Conservation (phyloP, 2,329 filamentous ascomycete species). For the Diaporthe vaccinii region DNA sequence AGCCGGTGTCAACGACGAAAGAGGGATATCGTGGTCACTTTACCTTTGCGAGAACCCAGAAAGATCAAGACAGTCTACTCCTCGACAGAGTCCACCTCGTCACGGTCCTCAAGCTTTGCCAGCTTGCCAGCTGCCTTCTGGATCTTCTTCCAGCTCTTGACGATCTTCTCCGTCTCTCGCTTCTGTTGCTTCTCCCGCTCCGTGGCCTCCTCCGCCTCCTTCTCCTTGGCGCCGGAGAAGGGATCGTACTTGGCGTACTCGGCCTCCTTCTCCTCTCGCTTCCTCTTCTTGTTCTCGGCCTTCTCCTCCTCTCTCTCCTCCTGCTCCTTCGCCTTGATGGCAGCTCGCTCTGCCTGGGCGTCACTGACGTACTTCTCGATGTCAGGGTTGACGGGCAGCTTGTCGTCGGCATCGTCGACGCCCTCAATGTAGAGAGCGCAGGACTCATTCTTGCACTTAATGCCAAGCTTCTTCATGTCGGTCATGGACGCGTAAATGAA, state of each 20-base stretch:
- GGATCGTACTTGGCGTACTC: neutral
- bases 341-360: neutral
- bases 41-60: neutral
- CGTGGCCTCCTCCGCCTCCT: too few relatives aligned
- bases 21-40: too few relatives aligned
- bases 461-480: neutral
- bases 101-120: neutral
- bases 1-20: neutral
- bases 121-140: neutral
- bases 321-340: neutral
- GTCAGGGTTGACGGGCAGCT: neutral
- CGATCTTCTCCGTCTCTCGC: neutral
- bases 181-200: neutral
- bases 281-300: neutral
- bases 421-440: neutral
- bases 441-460: neutral
- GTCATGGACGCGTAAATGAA: neutral
- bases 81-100: too few relatives aligned
- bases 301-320: neutral
- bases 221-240: neutral
- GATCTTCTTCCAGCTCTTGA: neutral
- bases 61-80: neutral
- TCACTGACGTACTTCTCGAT: neutral
- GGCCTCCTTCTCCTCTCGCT: neutral
- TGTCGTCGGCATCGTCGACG: fast-evolving